phyloP scores from a whole-genome alignment of 2,329 filamentous ascomycete genomes.

The Cucurbitaria berberidis region DNA sequence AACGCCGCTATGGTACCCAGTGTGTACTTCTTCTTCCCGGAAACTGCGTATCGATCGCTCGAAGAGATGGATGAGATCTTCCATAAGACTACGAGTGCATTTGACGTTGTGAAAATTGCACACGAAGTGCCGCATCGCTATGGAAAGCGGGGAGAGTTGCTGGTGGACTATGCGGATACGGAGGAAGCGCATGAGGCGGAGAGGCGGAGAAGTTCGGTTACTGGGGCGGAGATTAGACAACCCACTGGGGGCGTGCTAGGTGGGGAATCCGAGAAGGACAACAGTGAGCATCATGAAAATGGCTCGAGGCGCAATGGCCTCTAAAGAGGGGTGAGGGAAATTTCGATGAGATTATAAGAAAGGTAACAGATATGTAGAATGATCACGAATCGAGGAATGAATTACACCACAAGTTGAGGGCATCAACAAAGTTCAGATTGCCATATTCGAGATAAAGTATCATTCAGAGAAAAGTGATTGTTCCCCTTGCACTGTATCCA shows the following conservation, averaged over 20 bases:
- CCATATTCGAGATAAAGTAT: no score
- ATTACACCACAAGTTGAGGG: no score
- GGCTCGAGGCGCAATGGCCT: neutral
- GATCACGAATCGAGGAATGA: no score
- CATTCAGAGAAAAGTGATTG: no score
- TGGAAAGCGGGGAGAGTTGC: conserved; percentile 63
- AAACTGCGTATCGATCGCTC: conserved; percentile 59
- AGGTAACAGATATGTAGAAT: neutral
- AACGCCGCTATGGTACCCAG: conserved; percentile 63
- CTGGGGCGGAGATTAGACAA: conserved; percentile 11
- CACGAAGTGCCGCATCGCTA: conserved; percentile 61
- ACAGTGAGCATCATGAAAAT: conserved; percentile 9
- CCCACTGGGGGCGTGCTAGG: conserved; percentile 3
- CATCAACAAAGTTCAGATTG: no score
- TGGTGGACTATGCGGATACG: conserved; percentile 58
- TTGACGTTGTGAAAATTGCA: conserved; percentile 59
- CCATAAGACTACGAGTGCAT: conserved; percentile 58
- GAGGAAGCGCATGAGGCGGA: conserved; percentile 41
- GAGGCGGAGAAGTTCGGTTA: conserved; percentile 38
- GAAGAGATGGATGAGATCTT: conserved; percentile 66
- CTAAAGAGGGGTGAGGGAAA: neutral
- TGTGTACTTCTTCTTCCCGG: conserved; percentile 67
- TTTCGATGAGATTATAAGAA: neutral
- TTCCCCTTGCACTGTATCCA: no score
- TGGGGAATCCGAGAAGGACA: conserved; percentile 6